Evolutionary conservation across 2,329 filamentous ascomycete genomes (phyloP), one percentile per base, ranked within the genome.

Genomic region (Neofusicoccum kwambonambiense): DNA sequence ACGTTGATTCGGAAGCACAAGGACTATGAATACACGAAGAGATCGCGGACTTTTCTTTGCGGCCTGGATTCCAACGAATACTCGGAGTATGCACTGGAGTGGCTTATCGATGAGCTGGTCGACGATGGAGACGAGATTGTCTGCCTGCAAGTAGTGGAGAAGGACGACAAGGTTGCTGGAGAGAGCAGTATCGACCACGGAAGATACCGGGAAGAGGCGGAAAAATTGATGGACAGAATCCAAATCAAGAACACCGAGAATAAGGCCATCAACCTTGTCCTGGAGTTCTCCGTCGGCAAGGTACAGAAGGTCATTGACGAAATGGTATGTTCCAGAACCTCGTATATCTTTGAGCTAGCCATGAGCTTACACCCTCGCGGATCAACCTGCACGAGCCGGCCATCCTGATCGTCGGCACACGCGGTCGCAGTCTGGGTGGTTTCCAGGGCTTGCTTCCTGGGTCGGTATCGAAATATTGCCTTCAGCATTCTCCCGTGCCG

Each of bases 111-210:
- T 71, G 92, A 96, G 78, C 84, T 97, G 64, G 92, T 97, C 45
- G 93, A 97, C 71, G 93, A 97, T 72, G 93, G 93, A 17, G 93
- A 97, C 74, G 92, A 97, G 77, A 89, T 97, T 65, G 90, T 97
- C 8, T 97, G 93, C 77, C 85, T 97, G 56, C 86, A 92, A 61
- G 93, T 96, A 2, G 86, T 96, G 49, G 93, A 97, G 73, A 93
- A 91, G 74, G 91, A 94, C 68, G 85, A 88, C 60, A 90, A 89
- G 61, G 85, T 90, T 67, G 85, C 86, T 44, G 86, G 82, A 64
- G 87, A 89, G 66, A 77, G 79, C 11, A 82, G 83, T 41, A 82
- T 87, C 13, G 86, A 90, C 68, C 86, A 88, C 64, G 89, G 87
- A 60, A 84, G 86, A 60, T 96, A 97, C 77, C 87, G 89, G 45